A percentile compares a stretch with the other conserved stretches of the same genome.
Evolutionary conservation across 441 rosid species (phyloP).

Genomic region (Euphorbia corollata): DNA sequence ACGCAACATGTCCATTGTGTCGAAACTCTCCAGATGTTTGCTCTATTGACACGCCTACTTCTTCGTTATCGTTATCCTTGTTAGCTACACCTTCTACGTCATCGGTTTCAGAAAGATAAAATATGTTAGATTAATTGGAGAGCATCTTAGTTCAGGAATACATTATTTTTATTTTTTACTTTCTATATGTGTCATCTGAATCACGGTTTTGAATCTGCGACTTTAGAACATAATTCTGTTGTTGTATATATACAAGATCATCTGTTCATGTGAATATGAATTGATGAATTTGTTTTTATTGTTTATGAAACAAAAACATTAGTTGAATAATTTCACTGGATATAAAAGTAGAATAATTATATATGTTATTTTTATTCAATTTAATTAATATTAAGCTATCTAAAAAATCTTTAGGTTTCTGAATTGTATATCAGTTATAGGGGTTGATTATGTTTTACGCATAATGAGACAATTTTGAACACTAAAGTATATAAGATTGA

Average conservation of each 20-base stretch:
- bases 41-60: slow-evolving; percentile 18
- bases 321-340: no score
- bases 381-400: no score
- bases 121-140: not conserved
- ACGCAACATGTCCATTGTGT: slow-evolving; percentile 67
- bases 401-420: no score
- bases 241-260: not conserved
- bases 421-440: no score
- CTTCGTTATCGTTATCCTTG: slow-evolving; percentile 26
- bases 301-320: no score
- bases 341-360: no score
- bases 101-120: slow-evolving; percentile 2
- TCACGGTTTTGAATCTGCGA: not conserved
- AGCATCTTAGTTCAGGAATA: not conserved
- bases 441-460: no score
- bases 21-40: slow-evolving; percentile 48
- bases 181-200: no score
- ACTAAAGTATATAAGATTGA: no score
- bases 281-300: no score
- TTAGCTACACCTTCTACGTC: slow-evolving; percentile 18
- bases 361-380: no score
- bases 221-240: not conserved
- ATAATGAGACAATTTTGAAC: no score
- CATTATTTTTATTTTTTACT: not conserved
- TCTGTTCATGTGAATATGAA: not conserved